Conservation (phyloP, 257 asterid species). For the Lycium ferocissimum region DNA sequence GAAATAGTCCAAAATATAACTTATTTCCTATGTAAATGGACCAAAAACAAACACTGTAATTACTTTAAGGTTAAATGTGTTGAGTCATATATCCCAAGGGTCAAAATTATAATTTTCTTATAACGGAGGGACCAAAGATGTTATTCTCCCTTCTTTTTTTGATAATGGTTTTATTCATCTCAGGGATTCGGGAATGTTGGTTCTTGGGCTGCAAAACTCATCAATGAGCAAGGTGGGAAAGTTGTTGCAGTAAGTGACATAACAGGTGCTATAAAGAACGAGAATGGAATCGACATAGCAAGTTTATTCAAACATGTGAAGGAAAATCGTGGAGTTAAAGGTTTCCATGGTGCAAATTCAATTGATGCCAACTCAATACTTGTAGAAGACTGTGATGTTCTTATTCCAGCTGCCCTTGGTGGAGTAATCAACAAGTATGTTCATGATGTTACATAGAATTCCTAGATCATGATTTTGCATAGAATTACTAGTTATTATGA, state of each 20-base stretch:
- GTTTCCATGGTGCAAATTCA: conserved; percentile 63
- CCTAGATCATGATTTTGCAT: neutral
- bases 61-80: too few relatives aligned
- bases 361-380: conserved; percentile 60
- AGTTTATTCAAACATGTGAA: conserved; percentile 60
- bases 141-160: neutral
- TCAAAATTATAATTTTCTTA: too few relatives aligned
- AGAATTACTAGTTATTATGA: neutral
- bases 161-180: neutral
- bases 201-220: conserved; percentile 71
- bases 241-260: conserved; percentile 64
- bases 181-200: conserved; percentile 79
- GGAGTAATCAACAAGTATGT: conserved; percentile 79
- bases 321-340: conserved; percentile 67
- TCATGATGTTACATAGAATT: neutral
- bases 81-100: too few relatives aligned
- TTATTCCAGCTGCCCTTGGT: conserved; percentile 93
- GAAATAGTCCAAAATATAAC: too few relatives aligned
- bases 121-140: too few relatives aligned
- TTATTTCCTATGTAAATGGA: too few relatives aligned
- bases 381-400: conserved; percentile 81
- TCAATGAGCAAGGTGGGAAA: conserved; percentile 62
- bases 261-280: conserved; percentile 67
- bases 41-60: too few relatives aligned
- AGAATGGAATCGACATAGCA: conserved; percentile 67